These are phyloP conservation scores for Ocimum tenuiflorum DNA, from an alignment of 257 asterid genomes.

Conservation along the genomic window DNA sequence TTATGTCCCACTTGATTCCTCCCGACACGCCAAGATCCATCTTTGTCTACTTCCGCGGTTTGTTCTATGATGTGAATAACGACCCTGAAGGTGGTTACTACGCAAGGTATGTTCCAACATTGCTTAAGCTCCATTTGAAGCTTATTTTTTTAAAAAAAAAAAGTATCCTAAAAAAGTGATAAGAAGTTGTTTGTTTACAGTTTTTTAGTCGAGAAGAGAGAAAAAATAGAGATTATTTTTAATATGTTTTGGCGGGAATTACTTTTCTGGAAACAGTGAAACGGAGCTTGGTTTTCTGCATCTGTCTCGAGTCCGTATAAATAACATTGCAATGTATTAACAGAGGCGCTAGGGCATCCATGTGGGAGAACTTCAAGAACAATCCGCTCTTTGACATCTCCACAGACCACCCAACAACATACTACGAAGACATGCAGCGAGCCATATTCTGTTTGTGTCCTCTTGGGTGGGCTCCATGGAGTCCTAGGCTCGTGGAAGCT, in stretches of 20 bases:
- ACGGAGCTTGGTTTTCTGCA: background rate
- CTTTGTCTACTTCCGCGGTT: slow-evolving; percentile 75
- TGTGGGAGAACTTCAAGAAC: slow-evolving; percentile 87
- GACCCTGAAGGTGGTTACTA: slow-evolving; percentile 89
- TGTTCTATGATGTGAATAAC: slow-evolving; percentile 66
- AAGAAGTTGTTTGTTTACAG: too few species aligned
- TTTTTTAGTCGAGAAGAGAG: too few species aligned
- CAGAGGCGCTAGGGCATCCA: slow-evolving; percentile 87
- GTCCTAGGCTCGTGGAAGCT: slow-evolving; percentile 78
- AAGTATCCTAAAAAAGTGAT: too few species aligned
- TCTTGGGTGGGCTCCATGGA: slow-evolving; percentile 93
- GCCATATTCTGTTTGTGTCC: slow-evolving; percentile 81
- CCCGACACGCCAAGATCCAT: slow-evolving; percentile 76
- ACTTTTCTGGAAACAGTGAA: too few species aligned
- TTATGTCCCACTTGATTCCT: slow-evolving; percentile 74
- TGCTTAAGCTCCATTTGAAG: too few species aligned
- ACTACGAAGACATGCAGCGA: slow-evolving; percentile 81
- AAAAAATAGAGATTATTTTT: too few species aligned
- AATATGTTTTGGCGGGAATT: too few species aligned
- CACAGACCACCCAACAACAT: slow-evolving; percentile 71
- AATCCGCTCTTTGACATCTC: slow-evolving; percentile 80
- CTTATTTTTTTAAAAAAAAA: too few species aligned
- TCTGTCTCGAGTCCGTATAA: background rate
- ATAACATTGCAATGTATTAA: background rate
- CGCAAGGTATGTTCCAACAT: slow-evolving; percentile 45